Conservation (phyloP, 495 filamentous ascomycete species). For the Hypomontagnella monticulosa region DNA sequence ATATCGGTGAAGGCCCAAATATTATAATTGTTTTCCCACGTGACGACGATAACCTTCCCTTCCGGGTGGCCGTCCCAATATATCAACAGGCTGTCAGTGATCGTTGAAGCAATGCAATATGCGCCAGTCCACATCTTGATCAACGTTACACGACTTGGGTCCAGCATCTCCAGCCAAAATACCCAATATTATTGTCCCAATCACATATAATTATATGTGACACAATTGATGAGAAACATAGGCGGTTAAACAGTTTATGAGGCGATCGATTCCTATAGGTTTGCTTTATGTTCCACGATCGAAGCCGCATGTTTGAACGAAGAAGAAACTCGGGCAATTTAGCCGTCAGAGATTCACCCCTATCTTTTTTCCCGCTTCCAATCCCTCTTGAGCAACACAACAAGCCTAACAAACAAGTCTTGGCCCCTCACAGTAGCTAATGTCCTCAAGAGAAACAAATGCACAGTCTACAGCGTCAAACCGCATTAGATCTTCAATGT, state of each 20-base stretch:
- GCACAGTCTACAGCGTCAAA: neutral
- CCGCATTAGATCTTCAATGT: slow-evolving; percentile 14
- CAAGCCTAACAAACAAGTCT: slow-evolving; percentile 7
- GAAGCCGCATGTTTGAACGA: slow-evolving; percentile 7
- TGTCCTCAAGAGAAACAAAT: slow-evolving; percentile 5
- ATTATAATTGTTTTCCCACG: slow-evolving; percentile 24
- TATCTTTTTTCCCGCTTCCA: neutral
- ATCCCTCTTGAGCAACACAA: slow-evolving; percentile 17
- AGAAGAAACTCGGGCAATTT: slow-evolving; percentile 25
- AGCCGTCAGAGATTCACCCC: slow-evolving; percentile 21
- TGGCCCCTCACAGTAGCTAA: slow-evolving; percentile 14
- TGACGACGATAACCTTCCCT: slow-evolving; percentile 31
- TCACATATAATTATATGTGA: slow-evolving; percentile 16
- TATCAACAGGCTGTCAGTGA: slow-evolving; percentile 26
- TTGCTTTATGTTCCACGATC: slow-evolving; percentile 18
- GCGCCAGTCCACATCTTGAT: slow-evolving; percentile 24
- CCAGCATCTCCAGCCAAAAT: slow-evolving; percentile 15
- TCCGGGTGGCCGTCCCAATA: slow-evolving; percentile 18
- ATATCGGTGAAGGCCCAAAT: slow-evolving; percentile 14
- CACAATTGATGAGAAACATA: slow-evolving; percentile 9
- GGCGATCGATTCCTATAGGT: slow-evolving; percentile 8
- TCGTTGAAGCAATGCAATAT: slow-evolving; percentile 29
- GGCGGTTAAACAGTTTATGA: slow-evolving; percentile 28
- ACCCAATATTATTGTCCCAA: neutral
- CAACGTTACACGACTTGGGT: slow-evolving; percentile 34